Percentiles rank a stretch among this genome's conserved stretches.
phyloP scores from a whole-genome alignment of 2,329 filamentous ascomycete species.

The Coniochaeta ligniaria region DNA sequence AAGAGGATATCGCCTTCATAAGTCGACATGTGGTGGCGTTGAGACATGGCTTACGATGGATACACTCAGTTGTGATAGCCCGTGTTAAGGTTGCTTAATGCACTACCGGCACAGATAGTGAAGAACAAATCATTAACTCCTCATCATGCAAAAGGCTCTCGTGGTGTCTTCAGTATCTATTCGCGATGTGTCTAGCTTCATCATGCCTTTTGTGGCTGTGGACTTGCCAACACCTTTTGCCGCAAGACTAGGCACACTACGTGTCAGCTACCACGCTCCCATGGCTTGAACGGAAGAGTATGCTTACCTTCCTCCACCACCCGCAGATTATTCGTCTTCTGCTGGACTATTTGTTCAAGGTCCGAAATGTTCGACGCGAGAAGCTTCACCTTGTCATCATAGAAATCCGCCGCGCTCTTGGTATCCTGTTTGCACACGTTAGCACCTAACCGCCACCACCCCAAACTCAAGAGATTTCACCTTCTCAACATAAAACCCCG shows the following conservation, averaged over 20 bases:
- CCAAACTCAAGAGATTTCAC: no score
- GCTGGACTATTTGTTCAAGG: conserved; percentile 49
- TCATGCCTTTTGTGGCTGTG: conserved; percentile 6
- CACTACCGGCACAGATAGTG: neutral
- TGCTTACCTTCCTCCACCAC: conserved; percentile 77
- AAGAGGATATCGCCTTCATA: neutral
- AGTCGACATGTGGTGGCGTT: neutral
- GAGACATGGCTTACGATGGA: neutral
- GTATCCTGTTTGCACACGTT: conserved; percentile 29
- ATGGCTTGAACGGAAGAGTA: neutral
- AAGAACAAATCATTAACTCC: neutral
- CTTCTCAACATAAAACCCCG: conserved; percentile 94
- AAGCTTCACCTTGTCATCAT: conserved; percentile 48
- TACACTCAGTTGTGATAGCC: neutral
- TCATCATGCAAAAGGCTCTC: neutral
- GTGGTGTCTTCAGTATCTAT: neutral
- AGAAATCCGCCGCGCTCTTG: conserved; percentile 48
- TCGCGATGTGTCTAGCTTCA: neutral
- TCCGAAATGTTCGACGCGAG: conserved; percentile 47
- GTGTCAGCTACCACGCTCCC: neutral
- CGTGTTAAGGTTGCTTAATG: neutral
- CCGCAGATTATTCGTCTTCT: conserved; percentile 77
- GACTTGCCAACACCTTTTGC: conserved; percentile 26
- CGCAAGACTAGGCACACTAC: conserved; percentile 23
- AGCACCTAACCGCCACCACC: neutral